A percentile compares a stretch with the other conserved stretches of the same genome.
Conservation (phyloP, 164 flowering plant genomes). For the Platanus orientalis region DNA sequence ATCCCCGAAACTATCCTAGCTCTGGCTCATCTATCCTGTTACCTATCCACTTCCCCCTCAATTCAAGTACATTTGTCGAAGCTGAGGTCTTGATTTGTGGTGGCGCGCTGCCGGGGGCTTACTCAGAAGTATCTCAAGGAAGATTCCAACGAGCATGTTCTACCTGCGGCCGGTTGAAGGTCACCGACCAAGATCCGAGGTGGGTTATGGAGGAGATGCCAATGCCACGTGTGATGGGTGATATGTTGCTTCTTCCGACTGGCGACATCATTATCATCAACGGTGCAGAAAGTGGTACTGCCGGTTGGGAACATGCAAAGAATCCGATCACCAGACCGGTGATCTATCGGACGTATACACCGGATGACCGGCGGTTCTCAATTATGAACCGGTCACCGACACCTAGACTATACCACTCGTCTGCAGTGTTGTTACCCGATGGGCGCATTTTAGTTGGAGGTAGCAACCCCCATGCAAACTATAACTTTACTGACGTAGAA, state of each 20-base stretch:
- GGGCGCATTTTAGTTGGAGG: conserved; percentile 58
- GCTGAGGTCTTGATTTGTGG: conserved; percentile 57
- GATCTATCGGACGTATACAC: conserved; percentile 29
- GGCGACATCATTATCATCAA: conserved; percentile 51
- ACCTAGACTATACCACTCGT: conserved; percentile 60
- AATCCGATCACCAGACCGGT: conserved; percentile 40
- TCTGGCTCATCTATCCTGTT: conserved; percentile 56
- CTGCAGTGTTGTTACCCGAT: conserved; percentile 42
- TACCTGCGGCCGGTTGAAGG: conserved; percentile 43
- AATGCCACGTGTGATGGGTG: conserved; percentile 51
- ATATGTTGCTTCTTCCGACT: conserved; percentile 58
- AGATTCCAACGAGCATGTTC: conserved; percentile 25
- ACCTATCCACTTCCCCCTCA: conserved; percentile 21
- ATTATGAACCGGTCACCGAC: conserved; percentile 31
- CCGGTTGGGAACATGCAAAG: conserved; percentile 50
- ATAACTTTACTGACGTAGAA: conserved; percentile 41
- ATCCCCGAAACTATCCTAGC: conserved; percentile 57
- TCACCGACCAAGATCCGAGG: conserved; percentile 28
- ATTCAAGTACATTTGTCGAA: conserved; percentile 20
- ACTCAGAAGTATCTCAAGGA: conserved; percentile 9
- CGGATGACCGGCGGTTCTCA: conserved; percentile 20
- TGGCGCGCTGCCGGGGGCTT: conserved; percentile 39
- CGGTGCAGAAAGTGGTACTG: conserved; percentile 46
- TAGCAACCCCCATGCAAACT: conserved; percentile 47
- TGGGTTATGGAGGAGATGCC: conserved; percentile 69